Base-by-base conservation (phyloP, 768 basidiomycete species). In the Antrodiella citrinella region DNA sequence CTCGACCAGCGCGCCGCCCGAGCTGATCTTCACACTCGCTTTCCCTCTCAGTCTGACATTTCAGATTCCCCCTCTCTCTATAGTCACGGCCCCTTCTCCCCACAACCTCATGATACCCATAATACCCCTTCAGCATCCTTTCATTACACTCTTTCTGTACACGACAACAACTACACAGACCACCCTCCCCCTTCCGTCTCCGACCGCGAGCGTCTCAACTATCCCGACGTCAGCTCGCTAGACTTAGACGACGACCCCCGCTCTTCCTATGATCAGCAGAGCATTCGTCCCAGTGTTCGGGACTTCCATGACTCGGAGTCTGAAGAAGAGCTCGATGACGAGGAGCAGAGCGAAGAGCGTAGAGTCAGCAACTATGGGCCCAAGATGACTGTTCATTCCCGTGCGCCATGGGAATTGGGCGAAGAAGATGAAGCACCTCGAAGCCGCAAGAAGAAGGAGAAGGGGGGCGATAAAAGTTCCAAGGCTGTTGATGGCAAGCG, bases 381-480 rank as follows among this genome's bases (percentile, higher is more conserved):
- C 24, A 88, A 80, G 65, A 86, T 90, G 76, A 80, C 82, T 46
- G 80, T 88, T 61, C 85, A 88, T 65, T 86, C 84, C 54, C 82
- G 76, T 21, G 84, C 88, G 15, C 88, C 88, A 38, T 91, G 88
- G 88, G 87, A 90, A 66, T 66, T 74, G 30, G 84, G 80, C 45
- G 78, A 74, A 12, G 73, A 69, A 30, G 35, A 65, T 3, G 73
- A 76, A 38, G 60, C 49, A 51, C 63, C 35, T 49, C 59, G 54
- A 60, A 44, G 44, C 59, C 57, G 62, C 22, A 64, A 51, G 54
- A 69, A 62, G 52, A 58, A 62, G 53, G 63, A 51, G 54, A 69
- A 62, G 52, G 57, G 61, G 53, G 68, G 51, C 38, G 56, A 57
- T 45, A 66, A 60, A 43, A 50, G 59, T 42, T 47, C 56, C 44